These are phyloP conservation scores for Wallacemonas sp. DNA, from an alignment of 208 protist genomes.

Conservation along the genomic window DNA sequence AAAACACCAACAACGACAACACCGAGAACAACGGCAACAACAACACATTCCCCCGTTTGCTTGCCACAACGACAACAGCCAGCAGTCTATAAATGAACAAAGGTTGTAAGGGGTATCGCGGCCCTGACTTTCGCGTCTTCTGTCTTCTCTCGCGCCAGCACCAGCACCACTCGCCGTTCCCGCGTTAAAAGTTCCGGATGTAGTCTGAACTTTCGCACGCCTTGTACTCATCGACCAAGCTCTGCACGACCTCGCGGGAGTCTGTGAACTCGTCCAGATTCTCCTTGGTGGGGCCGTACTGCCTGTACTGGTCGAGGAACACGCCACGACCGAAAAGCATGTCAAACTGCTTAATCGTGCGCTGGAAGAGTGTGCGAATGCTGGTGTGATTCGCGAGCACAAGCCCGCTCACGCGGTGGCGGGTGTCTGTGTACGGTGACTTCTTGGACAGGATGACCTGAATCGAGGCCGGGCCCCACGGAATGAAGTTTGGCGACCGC, in stretches of 20 bases:
- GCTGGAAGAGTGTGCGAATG: conserved; percentile 94
- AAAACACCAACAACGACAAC: too few relatives aligned
- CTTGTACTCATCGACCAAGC: conserved; percentile 98
- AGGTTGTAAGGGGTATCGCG: too few relatives aligned
- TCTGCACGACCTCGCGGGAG: conserved; percentile 92
- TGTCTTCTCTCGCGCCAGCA: too few relatives aligned
- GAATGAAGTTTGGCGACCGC: conserved; percentile 98
- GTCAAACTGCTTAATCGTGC: conserved; percentile 94
- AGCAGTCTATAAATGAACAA: too few relatives aligned
- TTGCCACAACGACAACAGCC: too few relatives aligned
- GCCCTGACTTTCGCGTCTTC: background rate
- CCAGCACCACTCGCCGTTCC: background rate
- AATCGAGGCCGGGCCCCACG: conserved; percentile 97
- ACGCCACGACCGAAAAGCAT: conserved; percentile 91
- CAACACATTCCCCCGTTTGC: too few relatives aligned
- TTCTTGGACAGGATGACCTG: conserved; percentile 95
- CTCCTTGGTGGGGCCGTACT: conserved; percentile 92
- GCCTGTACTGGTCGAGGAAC: conserved; percentile 95
- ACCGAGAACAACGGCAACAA: too few relatives aligned
- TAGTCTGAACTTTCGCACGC: conserved; percentile 96
- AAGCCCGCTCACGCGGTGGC: conserved; percentile 98
- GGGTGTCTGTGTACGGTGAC: conserved; percentile 96
- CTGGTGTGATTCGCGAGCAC: conserved; percentile 99
- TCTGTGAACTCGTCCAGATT: conserved; percentile 97
- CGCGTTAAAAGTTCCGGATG: conserved; percentile 82